A percentile compares a stretch with the other conserved stretches of the same genome.
Conservation (phyloP, 2,329 filamentous ascomycete genomes). For the Coniochaeta ligniaria region DNA sequence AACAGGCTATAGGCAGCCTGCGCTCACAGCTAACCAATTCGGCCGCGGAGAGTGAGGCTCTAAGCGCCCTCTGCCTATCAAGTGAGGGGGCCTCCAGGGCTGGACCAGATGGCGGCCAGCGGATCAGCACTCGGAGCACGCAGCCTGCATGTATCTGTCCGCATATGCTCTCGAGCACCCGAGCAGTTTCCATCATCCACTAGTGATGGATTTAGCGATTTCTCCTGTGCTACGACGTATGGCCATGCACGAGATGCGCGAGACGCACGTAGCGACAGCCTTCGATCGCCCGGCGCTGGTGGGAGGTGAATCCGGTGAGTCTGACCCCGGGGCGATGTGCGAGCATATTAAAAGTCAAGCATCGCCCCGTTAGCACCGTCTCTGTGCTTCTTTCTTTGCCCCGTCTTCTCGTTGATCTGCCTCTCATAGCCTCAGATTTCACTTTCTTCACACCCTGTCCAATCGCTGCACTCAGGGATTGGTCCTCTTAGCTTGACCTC, state of each 20-base stretch:
- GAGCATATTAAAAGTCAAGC: background rate
- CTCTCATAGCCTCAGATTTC: background rate
- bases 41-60: background rate
- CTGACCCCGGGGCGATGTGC: background rate
- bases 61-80: conserved; percentile 2
- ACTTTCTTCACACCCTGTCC: background rate
- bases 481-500: background rate
- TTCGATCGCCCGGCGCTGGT: background rate
- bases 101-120: background rate
- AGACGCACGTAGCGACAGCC: background rate
- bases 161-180: background rate
- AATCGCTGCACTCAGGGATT: background rate
- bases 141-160: background rate
- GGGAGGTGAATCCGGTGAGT: background rate
- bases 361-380: background rate
- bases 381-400: background rate
- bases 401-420: background rate
- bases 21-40: background rate
- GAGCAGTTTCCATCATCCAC: background rate
- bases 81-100: background rate
- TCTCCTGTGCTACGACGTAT: background rate
- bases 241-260: background rate
- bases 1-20: background rate
- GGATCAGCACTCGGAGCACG: background rate
- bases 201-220: background rate